Evolutionary conservation across 768 basidiomycete genomes (phyloP).

Genomic region (Podaxis sp.): DNA sequence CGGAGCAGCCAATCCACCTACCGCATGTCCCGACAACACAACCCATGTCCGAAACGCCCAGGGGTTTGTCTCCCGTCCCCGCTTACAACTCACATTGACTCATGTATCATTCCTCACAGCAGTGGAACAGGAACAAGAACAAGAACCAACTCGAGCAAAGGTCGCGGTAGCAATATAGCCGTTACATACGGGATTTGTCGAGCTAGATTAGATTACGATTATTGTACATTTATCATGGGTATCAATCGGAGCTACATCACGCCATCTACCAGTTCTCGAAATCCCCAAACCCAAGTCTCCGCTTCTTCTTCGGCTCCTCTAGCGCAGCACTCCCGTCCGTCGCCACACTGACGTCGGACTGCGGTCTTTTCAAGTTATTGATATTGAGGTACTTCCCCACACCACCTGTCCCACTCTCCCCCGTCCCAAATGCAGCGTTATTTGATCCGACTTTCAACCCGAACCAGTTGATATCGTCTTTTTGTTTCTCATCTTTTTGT

Average conservation of each 20-base stretch:
- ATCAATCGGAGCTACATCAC: slow-evolving; percentile 1
- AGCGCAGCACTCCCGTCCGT: slow-evolving; percentile 11
- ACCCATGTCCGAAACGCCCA: slow-evolving; percentile 31
- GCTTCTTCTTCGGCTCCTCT: slow-evolving; percentile 74
- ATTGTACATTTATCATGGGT: slow-evolving; percentile 7
- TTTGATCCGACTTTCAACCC: slow-evolving; percentile 76
- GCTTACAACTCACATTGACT: not conserved
- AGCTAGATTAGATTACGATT: not conserved
- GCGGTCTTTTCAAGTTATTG: slow-evolving; percentile 36
- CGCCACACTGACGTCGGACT: slow-evolving; percentile 26
- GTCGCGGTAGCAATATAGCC: slow-evolving; percentile 34
- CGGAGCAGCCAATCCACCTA: slow-evolving; percentile 35
- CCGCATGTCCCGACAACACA: slow-evolving; percentile 54
- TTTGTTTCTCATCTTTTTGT: slow-evolving; percentile 47
- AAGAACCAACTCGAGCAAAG: slow-evolving; percentile 21
- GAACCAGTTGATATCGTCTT: slow-evolving; percentile 85
- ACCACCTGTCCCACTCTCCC: slow-evolving; percentile 40
- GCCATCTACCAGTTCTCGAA: slow-evolving; percentile 75
- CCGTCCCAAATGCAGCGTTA: slow-evolving; percentile 27
- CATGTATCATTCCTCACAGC: not conserved
- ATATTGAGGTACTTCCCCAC: slow-evolving; percentile 80
- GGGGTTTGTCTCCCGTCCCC: slow-evolving; percentile 28
- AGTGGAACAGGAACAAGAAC: slow-evolving; percentile 15
- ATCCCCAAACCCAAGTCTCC: slow-evolving; percentile 87
- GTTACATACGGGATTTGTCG: not conserved